These are phyloP conservation scores for Panicum miliaceum DNA, from an alignment of 176 grass and related monocot species.

Conservation along the genomic window DNA sequence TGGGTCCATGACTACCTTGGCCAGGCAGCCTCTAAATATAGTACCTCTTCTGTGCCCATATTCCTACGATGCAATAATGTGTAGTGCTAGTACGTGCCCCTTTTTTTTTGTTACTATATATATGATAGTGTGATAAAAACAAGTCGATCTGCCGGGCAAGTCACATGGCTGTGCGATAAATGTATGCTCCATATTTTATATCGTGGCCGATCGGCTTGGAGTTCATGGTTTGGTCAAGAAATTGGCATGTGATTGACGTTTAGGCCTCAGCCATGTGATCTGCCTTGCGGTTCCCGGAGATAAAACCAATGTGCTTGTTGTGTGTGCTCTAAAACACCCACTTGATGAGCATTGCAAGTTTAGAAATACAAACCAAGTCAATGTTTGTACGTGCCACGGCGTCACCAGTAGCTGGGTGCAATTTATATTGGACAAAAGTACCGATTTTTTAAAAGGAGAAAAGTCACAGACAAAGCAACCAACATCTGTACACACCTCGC, in stretches of 20 bases:
- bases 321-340: not conserved
- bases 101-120: not conserved
- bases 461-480: not conserved
- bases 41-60: not conserved
- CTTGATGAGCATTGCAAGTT: not conserved
- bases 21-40: not conserved
- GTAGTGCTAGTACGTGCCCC: not conserved
- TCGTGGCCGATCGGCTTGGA: not conserved
- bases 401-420: not conserved
- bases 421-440: not conserved
- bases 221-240: constrained; percentile 3
- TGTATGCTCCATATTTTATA: not conserved
- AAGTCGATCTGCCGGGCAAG: not conserved
- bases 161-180: constrained; percentile 4
- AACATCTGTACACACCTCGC: not conserved
- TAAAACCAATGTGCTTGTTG: not conserved
- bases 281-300: too few relatives aligned
- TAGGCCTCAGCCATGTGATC: not conserved
- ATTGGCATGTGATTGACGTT: constrained; percentile 39
- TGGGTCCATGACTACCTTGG: not conserved
- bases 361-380: not conserved
- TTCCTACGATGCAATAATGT: constrained; percentile 17
- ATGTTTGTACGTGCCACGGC: not conserved
- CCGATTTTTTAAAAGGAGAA: not conserved
- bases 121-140: not conserved